Conservation (phyloP, 2,329 filamentous ascomycete genomes). For the Zalaria sp. region DNA sequence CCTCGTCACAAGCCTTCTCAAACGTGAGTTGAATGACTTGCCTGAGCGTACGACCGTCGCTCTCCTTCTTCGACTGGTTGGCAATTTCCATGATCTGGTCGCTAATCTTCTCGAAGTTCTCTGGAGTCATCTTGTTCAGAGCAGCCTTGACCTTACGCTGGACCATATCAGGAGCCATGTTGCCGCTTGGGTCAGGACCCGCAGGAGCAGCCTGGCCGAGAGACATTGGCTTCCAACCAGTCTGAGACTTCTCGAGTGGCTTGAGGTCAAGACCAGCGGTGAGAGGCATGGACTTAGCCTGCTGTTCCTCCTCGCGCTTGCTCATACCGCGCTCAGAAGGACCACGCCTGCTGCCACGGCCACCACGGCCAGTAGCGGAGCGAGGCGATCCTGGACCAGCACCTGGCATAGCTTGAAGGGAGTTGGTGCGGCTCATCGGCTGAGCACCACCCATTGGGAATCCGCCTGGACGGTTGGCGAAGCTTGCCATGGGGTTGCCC, state of each 20-base stretch:
- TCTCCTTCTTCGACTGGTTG: slow-evolving; percentile 87
- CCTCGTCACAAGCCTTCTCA: slow-evolving; percentile 96
- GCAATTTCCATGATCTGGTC: slow-evolving; percentile 88
- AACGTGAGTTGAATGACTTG: slow-evolving; percentile 99
- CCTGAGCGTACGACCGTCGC: slow-evolving; percentile 82
- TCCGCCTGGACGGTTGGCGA: slow-evolving; percentile 44
- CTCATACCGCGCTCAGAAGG: slow-evolving; percentile 32
- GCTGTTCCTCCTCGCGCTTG: slow-evolving; percentile 48
- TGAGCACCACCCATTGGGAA: slow-evolving; percentile 47
- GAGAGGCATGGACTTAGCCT: slow-evolving; percentile 80
- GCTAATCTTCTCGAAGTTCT: slow-evolving; percentile 94
- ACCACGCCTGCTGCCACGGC: slow-evolving; percentile 49
- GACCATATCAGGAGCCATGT: slow-evolving; percentile 81
- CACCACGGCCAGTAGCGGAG: slow-evolving; percentile 29
- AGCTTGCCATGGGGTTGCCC: slow-evolving; percentile 40
- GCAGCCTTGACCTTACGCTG: slow-evolving; percentile 98
- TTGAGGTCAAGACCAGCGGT: slow-evolving; percentile 72
- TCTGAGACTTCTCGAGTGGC: slow-evolving; percentile 56
- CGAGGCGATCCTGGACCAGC: slow-evolving; percentile 58
- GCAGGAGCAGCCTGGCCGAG: slow-evolving; percentile 33
- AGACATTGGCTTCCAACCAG: slow-evolving; percentile 82
- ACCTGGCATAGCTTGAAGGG: slow-evolving; percentile 44
- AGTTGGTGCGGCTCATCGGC: slow-evolving; percentile 49
- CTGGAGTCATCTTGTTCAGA: slow-evolving; percentile 99
- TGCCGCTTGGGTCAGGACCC: slow-evolving; percentile 31